Evolutionary conservation across 2,329 filamentous ascomycete species (phyloP).

Genomic region (Lachnellula hyalina): DNA sequence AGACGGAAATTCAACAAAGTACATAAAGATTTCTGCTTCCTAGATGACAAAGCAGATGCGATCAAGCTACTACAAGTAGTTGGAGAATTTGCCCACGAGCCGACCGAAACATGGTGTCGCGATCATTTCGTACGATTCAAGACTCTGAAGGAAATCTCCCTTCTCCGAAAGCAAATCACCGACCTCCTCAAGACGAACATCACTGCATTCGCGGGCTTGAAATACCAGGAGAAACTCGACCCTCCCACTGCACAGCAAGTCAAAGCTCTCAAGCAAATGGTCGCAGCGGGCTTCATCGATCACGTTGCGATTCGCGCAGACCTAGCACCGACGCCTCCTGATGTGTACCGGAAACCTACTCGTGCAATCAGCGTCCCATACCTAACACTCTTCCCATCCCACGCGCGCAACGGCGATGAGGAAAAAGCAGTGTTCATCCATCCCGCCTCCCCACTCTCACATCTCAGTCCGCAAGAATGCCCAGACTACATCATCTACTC

Average conservation of each 20-base stretch:
- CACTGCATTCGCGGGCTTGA: conserved; percentile 54
- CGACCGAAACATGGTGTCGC: conserved; percentile 68
- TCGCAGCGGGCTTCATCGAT: conserved; percentile 88
- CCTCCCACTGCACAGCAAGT: conserved; percentile 63
- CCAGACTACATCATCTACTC: conserved; percentile 86
- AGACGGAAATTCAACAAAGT: conserved; percentile 60
- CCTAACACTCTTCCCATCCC: conserved; percentile 71
- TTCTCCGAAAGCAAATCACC: conserved; percentile 77
- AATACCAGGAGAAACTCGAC: conserved; percentile 51
- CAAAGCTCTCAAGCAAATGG: conserved; percentile 81
- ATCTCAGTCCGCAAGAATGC: conserved; percentile 64
- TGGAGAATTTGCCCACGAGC: conserved; percentile 76
- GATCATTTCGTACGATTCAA: conserved; percentile 83
- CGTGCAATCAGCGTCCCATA: conserved; percentile 93
- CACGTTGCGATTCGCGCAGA: conserved; percentile 91
- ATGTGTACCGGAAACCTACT: conserved; percentile 62
- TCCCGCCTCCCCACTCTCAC: conserved; percentile 73
- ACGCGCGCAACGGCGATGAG: conserved; percentile 45
- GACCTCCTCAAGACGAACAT: conserved; percentile 74
- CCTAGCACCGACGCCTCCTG: conserved; percentile 67
- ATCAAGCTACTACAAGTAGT: conserved; percentile 87
- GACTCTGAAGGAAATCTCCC: conserved; percentile 77
- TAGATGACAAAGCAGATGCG: conserved; percentile 80
- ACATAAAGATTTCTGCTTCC: conserved; percentile 71
- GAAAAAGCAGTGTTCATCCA: conserved; percentile 75